Conservation (phyloP, 2,329 filamentous ascomycete genomes). For the Hirsutella minnesotensis region DNA sequence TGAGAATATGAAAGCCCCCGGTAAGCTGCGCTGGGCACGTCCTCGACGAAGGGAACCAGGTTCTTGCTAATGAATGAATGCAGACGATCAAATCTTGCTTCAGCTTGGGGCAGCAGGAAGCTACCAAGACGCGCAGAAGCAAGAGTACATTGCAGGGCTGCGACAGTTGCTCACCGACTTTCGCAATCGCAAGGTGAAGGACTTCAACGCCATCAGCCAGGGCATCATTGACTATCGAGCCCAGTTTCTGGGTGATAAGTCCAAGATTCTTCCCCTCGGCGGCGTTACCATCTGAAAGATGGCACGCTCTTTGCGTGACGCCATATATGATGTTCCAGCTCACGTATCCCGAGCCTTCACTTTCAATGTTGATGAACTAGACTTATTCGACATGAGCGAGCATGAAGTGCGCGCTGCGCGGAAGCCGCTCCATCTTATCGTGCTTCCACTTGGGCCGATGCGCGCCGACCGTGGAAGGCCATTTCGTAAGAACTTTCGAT, state of each 20-base stretch:
- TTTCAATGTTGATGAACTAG: not conserved
- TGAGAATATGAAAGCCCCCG: slow-evolving; percentile 24
- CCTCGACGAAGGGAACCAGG: slow-evolving; percentile 4
- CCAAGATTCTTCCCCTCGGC: slow-evolving; percentile 49
- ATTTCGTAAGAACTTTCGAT: too few species aligned
- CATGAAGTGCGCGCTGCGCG: not conserved
- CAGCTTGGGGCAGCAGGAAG: slow-evolving; percentile 57
- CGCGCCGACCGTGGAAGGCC: not conserved
- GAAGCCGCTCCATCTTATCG: not conserved
- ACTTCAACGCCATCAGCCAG: slow-evolving; percentile 54
- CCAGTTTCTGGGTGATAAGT: slow-evolving; percentile 51
- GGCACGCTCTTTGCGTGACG: not conserved
- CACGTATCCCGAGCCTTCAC: slow-evolving; percentile 1
- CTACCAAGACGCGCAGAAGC: slow-evolving; percentile 48
- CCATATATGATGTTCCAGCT: not conserved
- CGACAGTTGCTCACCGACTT: slow-evolving; percentile 48
- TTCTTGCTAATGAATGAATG: slow-evolving; percentile 34
- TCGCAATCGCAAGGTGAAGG: slow-evolving; percentile 46
- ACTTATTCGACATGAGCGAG: not conserved
- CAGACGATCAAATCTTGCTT: slow-evolving; percentile 64
- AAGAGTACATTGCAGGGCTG: slow-evolving; percentile 51
- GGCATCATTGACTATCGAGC: slow-evolving; percentile 57
- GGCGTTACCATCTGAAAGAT: slow-evolving; percentile 24
- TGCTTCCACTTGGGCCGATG: not conserved
- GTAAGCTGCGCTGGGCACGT: slow-evolving; percentile 19